A percentile compares a stretch with the other conserved stretches of the same genome.
Evolutionary conservation across 2,329 filamentous ascomycete species (phyloP).

Genomic region (Chaetothyriales sp.): DNA sequence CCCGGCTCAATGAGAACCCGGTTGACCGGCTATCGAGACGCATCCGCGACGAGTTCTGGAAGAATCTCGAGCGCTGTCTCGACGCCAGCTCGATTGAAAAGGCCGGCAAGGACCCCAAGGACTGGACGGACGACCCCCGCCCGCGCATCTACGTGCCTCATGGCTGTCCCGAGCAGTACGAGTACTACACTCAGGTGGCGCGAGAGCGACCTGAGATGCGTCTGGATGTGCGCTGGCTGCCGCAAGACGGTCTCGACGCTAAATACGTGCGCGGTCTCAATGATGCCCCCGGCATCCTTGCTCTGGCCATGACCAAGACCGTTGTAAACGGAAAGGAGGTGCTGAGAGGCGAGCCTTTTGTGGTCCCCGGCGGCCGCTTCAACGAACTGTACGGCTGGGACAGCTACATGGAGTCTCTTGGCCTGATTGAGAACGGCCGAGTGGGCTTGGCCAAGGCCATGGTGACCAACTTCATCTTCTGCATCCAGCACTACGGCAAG

Average conservation of each 20-base stretch:
- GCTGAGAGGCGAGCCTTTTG: slow-evolving; percentile 72
- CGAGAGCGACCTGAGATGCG: slow-evolving; percentile 66
- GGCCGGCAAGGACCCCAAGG: slow-evolving; percentile 81
- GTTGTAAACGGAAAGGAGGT: slow-evolving; percentile 53
- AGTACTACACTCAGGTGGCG: slow-evolving; percentile 76
- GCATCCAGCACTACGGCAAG: slow-evolving; percentile 95
- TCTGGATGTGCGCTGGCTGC: slow-evolving; percentile 71
- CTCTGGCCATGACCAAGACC: slow-evolving; percentile 73
- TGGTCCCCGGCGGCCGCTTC: slow-evolving; percentile 94
- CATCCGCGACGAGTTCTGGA: slow-evolving; percentile 86
- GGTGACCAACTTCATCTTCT: slow-evolving; percentile 95
- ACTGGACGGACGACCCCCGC: slow-evolving; percentile 80
- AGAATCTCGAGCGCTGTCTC: slow-evolving; percentile 74
- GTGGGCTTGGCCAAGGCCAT: slow-evolving; percentile 83
- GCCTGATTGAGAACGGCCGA: slow-evolving; percentile 71
- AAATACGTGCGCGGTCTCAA: slow-evolving; percentile 75
- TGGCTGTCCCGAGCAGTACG: slow-evolving; percentile 73
- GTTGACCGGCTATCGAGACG: slow-evolving; percentile 75
- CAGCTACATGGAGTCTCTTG: slow-evolving; percentile 94
- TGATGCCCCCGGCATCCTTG: slow-evolving; percentile 72
- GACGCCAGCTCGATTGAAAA: slow-evolving; percentile 68
- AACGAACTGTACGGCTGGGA: slow-evolving; percentile 99
- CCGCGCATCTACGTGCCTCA: slow-evolving; percentile 83
- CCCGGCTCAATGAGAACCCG: slow-evolving; percentile 85
- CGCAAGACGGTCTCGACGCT: slow-evolving; percentile 51